Evolutionary conservation across 768 basidiomycete genomes (phyloP).

Genomic region (Trametes cingulata): DNA sequence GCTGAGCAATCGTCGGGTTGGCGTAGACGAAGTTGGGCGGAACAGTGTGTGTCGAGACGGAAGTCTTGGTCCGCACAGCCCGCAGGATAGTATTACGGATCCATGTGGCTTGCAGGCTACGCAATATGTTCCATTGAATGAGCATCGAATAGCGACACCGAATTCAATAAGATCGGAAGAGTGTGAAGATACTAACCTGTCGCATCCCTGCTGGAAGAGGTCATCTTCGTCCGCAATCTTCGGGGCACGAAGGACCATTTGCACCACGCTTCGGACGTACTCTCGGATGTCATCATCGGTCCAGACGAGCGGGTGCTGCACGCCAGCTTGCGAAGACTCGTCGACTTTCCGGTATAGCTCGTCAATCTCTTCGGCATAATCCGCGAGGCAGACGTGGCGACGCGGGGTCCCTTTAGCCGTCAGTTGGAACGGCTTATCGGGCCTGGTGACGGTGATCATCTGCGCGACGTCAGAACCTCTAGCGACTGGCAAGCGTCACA

Average conservation of each 20-base stretch:
- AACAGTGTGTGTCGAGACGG: slow-evolving; percentile 23
- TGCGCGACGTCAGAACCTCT: too few relatives aligned
- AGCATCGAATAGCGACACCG: too few relatives aligned
- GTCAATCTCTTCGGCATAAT: slow-evolving; percentile 43
- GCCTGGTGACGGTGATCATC: slow-evolving; percentile 35
- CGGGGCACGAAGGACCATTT: slow-evolving; percentile 31
- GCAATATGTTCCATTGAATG: neutral
- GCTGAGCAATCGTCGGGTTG: slow-evolving; percentile 41
- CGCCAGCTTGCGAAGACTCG: slow-evolving; percentile 33
- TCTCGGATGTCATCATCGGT: slow-evolving; percentile 19
- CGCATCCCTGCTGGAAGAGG: slow-evolving; percentile 43
- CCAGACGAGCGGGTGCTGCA: slow-evolving; percentile 33
- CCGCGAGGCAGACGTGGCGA: slow-evolving; percentile 26
- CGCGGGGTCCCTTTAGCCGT: slow-evolving; percentile 35
- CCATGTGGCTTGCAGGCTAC: slow-evolving; percentile 35
- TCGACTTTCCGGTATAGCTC: slow-evolving; percentile 37
- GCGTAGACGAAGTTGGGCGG: slow-evolving; percentile 37
- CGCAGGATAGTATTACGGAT: slow-evolving; percentile 35
- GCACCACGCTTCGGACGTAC: slow-evolving; percentile 37
- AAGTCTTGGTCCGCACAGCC: slow-evolving; percentile 28
- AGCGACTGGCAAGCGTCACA: too few relatives aligned
- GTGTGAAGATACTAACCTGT: slow-evolving; percentile 33
- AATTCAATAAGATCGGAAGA: too few relatives aligned
- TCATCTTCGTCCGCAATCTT: slow-evolving; percentile 38
- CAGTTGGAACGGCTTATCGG: slow-evolving; percentile 32